These are phyloP conservation scores for Straminergon stramineum DNA, from an alignment of 225 moss, liverwort and hornwort genomes.

Conservation along the genomic window DNA sequence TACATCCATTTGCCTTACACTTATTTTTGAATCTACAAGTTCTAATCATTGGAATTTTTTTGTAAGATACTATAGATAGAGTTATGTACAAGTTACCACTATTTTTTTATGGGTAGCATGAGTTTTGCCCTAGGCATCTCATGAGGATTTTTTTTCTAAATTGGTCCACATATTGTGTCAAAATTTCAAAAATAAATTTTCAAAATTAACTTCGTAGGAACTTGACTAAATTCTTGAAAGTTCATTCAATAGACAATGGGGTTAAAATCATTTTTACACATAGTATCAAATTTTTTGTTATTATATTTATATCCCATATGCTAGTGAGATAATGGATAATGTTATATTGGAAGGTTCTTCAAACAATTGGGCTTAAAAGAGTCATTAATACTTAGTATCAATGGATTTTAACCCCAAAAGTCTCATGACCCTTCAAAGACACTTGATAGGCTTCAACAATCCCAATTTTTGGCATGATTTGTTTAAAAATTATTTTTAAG, in stretches of 20 bases:
- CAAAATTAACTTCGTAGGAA: background rate
- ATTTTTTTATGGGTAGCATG: background rate
- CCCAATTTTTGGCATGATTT: background rate
- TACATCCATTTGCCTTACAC: background rate
- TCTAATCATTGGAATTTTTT: background rate
- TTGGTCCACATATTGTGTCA: background rate
- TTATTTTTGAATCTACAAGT: background rate
- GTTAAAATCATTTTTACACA: background rate
- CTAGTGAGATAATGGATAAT: background rate
- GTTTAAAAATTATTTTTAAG: background rate
- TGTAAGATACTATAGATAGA: background rate
- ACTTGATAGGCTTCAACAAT: background rate
- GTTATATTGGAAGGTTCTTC: background rate
- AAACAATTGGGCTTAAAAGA: background rate
- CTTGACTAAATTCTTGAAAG: background rate
- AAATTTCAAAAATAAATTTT: background rate
- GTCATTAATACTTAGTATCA: background rate
- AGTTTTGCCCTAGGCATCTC: background rate
- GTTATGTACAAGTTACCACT: background rate
- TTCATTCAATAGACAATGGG: background rate
- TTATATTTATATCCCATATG: fast-evolving
- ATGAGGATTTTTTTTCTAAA: background rate
- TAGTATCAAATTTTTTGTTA: background rate
- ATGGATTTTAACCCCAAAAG: background rate
- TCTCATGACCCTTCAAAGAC: fast-evolving